Evolutionary conservation across 2,329 filamentous ascomycete genomes (phyloP).

Genomic region (Diaporthe sp.): DNA sequence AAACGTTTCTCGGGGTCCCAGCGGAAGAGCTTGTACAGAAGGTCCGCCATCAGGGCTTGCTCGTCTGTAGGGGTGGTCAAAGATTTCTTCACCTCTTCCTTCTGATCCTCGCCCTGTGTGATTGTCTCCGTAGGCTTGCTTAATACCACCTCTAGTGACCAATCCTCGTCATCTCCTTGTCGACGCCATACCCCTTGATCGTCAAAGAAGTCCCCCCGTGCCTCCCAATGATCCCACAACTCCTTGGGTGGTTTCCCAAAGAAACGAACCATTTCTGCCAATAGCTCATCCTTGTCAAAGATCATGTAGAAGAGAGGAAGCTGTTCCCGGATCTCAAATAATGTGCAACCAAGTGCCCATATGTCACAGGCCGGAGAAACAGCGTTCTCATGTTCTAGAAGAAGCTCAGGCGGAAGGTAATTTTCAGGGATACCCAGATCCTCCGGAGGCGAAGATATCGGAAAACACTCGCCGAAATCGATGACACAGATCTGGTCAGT

Average conservation of each 20-base stretch:
- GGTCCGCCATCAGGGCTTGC: slow-evolving; percentile 2
- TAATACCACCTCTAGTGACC: slow-evolving; percentile 1
- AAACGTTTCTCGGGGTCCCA: background rate
- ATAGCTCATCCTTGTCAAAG: background rate
- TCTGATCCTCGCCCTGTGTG: background rate
- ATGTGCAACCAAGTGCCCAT: background rate
- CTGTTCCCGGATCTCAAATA: background rate
- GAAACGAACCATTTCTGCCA: background rate
- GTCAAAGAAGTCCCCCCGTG: background rate
- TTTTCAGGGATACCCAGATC: background rate
- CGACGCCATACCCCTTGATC: background rate
- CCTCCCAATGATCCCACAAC: background rate
- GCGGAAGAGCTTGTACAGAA: background rate
- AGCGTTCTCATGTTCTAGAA: background rate
- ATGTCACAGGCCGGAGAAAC: background rate
- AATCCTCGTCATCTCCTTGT: background rate
- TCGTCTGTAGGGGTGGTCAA: background rate
- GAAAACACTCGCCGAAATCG: slow-evolving; percentile 6
- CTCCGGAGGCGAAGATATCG: background rate
- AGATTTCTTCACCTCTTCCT: background rate
- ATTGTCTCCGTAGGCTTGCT: background rate
- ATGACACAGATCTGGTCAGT: background rate
- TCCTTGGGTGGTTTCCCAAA: background rate
- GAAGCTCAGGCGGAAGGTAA: background rate
- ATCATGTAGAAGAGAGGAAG: slow-evolving; percentile 17